phyloP scores from a whole-genome alignment of 495 filamentous ascomycete genomes.

The Penicillium silybi region DNA sequence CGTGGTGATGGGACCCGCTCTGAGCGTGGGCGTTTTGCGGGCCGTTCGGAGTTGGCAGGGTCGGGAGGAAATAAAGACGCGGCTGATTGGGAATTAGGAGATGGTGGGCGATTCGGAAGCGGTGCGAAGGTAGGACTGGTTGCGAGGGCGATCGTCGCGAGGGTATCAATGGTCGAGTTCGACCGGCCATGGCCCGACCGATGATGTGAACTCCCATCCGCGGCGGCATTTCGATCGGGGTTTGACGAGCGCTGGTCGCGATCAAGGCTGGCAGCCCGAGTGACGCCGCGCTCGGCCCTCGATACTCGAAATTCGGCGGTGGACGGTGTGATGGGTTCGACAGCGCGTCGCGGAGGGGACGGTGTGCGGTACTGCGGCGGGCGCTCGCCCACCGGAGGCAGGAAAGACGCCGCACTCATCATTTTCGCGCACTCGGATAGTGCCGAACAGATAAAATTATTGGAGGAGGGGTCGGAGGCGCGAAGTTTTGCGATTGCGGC shows the following conservation, averaged over 20 bases:
- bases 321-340: constrained; percentile 50
- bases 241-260: constrained; percentile 24
- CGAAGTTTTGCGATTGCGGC: constrained; percentile 37
- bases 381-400: constrained; percentile 35
- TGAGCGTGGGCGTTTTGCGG: constrained; percentile 58
- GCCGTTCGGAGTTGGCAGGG: constrained; percentile 40
- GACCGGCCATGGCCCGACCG: constrained; percentile 45
- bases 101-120: constrained; percentile 32
- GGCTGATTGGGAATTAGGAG: constrained; percentile 23
- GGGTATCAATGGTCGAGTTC: constrained; percentile 49
- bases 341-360: constrained; percentile 51
- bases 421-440: constrained; percentile 25
- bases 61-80: constrained; percentile 34
- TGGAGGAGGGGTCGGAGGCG: constrained; percentile 18
- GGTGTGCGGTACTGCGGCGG: constrained; percentile 52
- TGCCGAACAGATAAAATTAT: constrained; percentile 8
- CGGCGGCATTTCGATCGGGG: constrained; percentile 12
- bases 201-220: constrained; percentile 25
- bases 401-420: constrained; percentile 47
- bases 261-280: constrained; percentile 26
- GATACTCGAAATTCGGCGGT: constrained; percentile 30
- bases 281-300: constrained; percentile 30
- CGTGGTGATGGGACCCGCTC: constrained; percentile 52
- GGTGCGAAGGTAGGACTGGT: constrained; percentile 45
- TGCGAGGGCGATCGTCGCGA: constrained; percentile 53